phyloP scores from a whole-genome alignment of 805 yeast genomes.

The Metschnikowia rubicola region DNA sequence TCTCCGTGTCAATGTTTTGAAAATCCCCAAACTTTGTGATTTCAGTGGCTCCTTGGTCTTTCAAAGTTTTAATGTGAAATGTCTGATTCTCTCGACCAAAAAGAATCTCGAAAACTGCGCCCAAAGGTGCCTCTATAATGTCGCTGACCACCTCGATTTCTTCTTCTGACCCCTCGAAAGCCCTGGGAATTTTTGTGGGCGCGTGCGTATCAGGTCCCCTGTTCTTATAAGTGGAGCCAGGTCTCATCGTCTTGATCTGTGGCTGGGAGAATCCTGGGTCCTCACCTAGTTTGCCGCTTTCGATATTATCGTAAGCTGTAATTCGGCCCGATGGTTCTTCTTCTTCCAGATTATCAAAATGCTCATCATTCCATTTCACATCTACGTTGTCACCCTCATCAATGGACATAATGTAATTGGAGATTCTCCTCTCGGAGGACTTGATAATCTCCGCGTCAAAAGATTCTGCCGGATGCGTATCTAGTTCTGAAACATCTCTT shows the following conservation, averaged over 20 bases:
- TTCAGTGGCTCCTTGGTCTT: conserved; percentile 62
- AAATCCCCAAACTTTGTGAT: conserved; percentile 38
- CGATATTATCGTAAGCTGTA: neutral
- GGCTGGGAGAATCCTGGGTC: neutral
- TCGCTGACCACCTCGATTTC: conserved; percentile 59
- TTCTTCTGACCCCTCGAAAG: conserved; percentile 24
- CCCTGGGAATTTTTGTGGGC: conserved; percentile 34
- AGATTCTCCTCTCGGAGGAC: conserved; percentile 10
- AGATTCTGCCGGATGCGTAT: conserved; percentile 1
- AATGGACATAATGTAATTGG: conserved; percentile 15
- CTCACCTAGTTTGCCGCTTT: neutral
- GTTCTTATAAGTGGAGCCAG: conserved; percentile 32
- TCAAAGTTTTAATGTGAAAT: conserved; percentile 42
- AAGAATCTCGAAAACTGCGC: conserved; percentile 53
- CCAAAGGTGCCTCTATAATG: conserved; percentile 58
- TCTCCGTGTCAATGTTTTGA: conserved; percentile 31
- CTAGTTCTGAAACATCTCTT: conserved; percentile 15
- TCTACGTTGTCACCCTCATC: conserved; percentile 16
- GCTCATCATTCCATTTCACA: conserved; percentile 3
- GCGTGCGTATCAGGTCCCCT: conserved; percentile 45
- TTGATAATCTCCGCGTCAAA: neutral
- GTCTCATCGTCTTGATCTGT: conserved; percentile 30
- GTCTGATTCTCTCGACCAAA: conserved; percentile 56
- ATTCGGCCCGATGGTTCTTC: neutral
- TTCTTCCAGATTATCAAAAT: conserved; percentile 9